Evolutionary conservation across 2,329 filamentous ascomycete species (phyloP).

Genomic region (Coniosporium tulheliwenetii): DNA sequence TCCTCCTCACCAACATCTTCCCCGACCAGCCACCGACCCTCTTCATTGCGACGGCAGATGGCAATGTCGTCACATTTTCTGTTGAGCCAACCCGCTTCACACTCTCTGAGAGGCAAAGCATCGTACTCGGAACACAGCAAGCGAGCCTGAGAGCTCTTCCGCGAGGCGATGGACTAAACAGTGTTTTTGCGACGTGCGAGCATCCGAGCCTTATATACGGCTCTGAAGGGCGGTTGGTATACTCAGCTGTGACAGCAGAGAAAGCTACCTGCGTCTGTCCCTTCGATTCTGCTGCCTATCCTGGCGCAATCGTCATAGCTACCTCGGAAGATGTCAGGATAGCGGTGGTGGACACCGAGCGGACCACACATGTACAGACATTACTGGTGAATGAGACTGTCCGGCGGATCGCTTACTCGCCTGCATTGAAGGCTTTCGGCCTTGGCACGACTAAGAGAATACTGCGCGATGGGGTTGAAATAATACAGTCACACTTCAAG

Average conservation of each 20-base stretch:
- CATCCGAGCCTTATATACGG: constrained; percentile 90
- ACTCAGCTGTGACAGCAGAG: constrained; percentile 84
- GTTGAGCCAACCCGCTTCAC: constrained; percentile 46
- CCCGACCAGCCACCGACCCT: constrained; percentile 53
- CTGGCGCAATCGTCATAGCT: constrained; percentile 65
- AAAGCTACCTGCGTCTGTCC: constrained; percentile 67
- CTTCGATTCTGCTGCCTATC: constrained; percentile 70
- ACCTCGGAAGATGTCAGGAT: constrained; percentile 64
- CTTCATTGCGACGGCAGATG: constrained; percentile 83
- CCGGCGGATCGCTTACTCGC: constrained; percentile 72
- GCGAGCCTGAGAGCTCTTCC: constrained; percentile 69
- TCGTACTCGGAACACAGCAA: constrained; percentile 73
- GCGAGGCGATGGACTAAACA: constrained; percentile 49
- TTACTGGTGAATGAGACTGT: constrained; percentile 70
- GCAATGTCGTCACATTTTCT: constrained; percentile 72
- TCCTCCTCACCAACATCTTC: constrained; percentile 66
- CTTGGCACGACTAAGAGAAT: constrained; percentile 72
- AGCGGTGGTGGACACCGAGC: constrained; percentile 64
- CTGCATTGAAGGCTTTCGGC: constrained; percentile 64
- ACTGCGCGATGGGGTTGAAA: constrained; percentile 54
- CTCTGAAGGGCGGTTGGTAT: constrained; percentile 72
- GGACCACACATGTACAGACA: constrained; percentile 76
- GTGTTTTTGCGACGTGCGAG: constrained; percentile 86
- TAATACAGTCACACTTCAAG: constrained; percentile 65
- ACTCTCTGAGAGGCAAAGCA: constrained; percentile 60